Percentiles rank a stretch among this genome's conserved stretches.
Evolutionary conservation across 164 flowering plant genomes (phyloP).

Genomic region (Annona cherimola): DNA sequence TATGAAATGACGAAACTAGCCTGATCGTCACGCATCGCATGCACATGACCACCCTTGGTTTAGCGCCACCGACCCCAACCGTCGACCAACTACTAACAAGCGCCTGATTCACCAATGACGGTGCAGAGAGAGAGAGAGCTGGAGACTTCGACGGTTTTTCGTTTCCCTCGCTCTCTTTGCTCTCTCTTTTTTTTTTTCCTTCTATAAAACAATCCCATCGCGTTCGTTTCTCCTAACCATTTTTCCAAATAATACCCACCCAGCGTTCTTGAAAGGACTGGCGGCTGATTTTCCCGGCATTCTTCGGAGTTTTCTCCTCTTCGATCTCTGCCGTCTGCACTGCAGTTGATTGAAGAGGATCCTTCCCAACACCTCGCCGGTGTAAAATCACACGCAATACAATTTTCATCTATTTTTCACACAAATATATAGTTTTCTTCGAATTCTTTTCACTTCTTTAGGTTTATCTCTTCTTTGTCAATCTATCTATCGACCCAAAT

Average conservation of each 20-base stretch:
- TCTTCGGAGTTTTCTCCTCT: slow-evolving; percentile 20
- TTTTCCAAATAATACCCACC: neutral
- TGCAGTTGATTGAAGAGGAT: neutral
- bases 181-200: too few relatives aligned
- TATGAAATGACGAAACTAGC: neutral
- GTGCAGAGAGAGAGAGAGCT: neutral
- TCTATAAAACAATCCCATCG: neutral
- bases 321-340: neutral
- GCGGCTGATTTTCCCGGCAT: slow-evolving; percentile 23
- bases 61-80: neutral
- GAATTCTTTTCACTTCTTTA: neutral
- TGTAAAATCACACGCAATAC: neutral
- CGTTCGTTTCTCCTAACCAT: neutral
- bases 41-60: neutral
- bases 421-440: too few relatives aligned
- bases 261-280: neutral
- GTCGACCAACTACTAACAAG: neutral
- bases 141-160: too few relatives aligned
- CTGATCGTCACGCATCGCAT: neutral
- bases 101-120: neutral
- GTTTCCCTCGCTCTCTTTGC: neutral
- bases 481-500: neutral
- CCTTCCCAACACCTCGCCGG: neutral
- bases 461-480: neutral
- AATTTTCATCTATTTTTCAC: too few relatives aligned